Conservation (phyloP, 2,329 filamentous ascomycete genomes). For the Phoma sp. region DNA sequence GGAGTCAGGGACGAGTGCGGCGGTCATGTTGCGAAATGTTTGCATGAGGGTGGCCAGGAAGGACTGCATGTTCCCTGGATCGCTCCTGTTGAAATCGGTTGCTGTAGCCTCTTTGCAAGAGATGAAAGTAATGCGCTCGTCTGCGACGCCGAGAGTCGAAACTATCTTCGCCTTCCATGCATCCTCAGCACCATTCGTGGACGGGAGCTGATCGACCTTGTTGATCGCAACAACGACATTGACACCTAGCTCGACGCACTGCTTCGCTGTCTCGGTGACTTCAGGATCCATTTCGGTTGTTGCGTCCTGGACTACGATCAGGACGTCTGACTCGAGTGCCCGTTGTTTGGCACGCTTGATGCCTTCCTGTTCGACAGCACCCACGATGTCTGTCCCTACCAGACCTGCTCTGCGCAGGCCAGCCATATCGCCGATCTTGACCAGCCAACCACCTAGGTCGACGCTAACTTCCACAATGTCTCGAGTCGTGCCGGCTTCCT, state of each 20-base stretch:
- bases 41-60: conserved; percentile 72
- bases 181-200: conserved; percentile 1
- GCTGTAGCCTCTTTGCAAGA: conserved; percentile 70
- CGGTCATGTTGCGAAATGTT: conserved; percentile 74
- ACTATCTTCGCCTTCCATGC: conserved; percentile 33
- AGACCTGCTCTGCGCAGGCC: conserved; percentile 69
- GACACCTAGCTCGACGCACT: conserved; percentile 57
- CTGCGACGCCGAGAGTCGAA: conserved; percentile 27
- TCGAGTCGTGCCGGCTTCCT: conserved; percentile 89
- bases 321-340: conserved; percentile 82
- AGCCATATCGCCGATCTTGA: conserved; percentile 94
- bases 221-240: conserved; percentile 66
- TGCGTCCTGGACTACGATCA: conserved; percentile 72
- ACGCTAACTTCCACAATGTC: conserved; percentile 93
- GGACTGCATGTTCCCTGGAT: conserved; percentile 70
- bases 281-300: conserved; percentile 73
- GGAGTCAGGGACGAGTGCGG: conserved; percentile 52
- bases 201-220: conserved; percentile 63
- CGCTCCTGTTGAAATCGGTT: conserved; percentile 29
- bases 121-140: conserved; percentile 64
- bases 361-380: conserved; percentile 83
- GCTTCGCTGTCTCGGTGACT: conserved; percentile 60
- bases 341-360: conserved; percentile 84
- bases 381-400: conserved; percentile 57
- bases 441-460: conserved; percentile 88